Percentiles rank a stretch among this genome's conserved stretches.
Conservation (phyloP, 2,329 filamentous ascomycete genomes). For the Monilinia vaccinii-corymbosi region DNA sequence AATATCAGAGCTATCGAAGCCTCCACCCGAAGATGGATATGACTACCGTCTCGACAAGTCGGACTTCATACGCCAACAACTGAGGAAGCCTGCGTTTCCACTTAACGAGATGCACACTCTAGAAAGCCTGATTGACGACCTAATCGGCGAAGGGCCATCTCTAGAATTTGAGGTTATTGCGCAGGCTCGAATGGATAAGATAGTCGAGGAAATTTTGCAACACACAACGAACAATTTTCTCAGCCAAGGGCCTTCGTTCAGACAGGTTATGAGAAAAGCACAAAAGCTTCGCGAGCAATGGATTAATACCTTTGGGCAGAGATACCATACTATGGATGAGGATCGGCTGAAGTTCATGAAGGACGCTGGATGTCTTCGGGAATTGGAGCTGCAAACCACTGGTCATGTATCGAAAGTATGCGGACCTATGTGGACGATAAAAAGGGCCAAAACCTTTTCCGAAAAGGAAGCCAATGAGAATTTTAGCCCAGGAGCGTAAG, state of each 20-base stretch:
- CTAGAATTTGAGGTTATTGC: conserved; percentile 8
- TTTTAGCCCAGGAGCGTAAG: conserved; percentile 43
- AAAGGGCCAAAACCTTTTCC: background rate
- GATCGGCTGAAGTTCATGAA: conserved; percentile 16
- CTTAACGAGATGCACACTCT: background rate
- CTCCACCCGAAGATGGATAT: background rate
- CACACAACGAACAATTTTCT: conserved; percentile 1
- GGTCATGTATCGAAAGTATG: conserved; percentile 1
- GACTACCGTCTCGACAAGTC: conserved; percentile 6
- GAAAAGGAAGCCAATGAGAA: conserved; percentile 27
- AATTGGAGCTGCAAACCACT: conserved; percentile 8
- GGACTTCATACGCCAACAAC: conserved; percentile 1
- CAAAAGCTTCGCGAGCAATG: conserved; percentile 15
- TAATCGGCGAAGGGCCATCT: background rate
- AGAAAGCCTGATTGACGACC: conserved; percentile 5
- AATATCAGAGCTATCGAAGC: conserved; percentile 1
- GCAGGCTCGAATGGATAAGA: conserved; percentile 11
- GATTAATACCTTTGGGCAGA: conserved; percentile 14
- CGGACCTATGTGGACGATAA: conserved; percentile 14
- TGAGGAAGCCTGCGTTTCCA: background rate
- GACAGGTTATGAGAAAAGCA: conserved; percentile 10
- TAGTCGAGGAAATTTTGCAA: conserved; percentile 16
- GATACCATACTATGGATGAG: conserved; percentile 17
- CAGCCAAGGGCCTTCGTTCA: background rate
- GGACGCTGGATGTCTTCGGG: conserved; percentile 12